phyloP scores from a whole-genome alignment of 2,329 filamentous ascomycete genomes.

The Aspergillus phoenicis region DNA sequence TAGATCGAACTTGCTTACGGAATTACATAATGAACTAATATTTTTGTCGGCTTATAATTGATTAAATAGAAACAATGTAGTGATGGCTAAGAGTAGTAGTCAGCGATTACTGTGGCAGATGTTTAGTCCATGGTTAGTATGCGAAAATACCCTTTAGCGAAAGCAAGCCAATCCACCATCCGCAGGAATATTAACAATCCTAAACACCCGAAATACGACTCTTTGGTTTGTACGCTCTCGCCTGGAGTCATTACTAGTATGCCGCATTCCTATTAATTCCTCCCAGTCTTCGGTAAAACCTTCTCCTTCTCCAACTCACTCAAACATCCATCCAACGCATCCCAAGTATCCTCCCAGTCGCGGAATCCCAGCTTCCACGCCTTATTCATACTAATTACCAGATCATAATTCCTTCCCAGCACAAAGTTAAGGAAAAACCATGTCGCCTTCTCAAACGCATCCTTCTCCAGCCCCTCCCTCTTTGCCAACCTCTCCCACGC shows the following conservation, averaged over 20 bases:
- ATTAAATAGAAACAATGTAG: too few relatives aligned
- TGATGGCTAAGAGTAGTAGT: too few relatives aligned
- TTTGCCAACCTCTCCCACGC: background rate
- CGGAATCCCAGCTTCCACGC: background rate
- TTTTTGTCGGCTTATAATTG: too few relatives aligned
- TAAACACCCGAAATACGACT: fast-evolving
- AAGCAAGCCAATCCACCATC: too few relatives aligned
- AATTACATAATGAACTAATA: too few relatives aligned
- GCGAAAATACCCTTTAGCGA: too few relatives aligned
- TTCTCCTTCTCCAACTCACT: background rate
- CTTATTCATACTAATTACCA: background rate
- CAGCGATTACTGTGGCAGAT: too few relatives aligned
- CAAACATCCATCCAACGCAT: background rate
- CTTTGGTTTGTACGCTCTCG: too few relatives aligned
- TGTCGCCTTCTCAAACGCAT: background rate
- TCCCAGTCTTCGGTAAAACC: background rate
- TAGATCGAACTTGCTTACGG: too few relatives aligned
- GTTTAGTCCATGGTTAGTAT: too few relatives aligned
- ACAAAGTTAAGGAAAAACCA: slow-evolving; percentile 1
- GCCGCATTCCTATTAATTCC: background rate
- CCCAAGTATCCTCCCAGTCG: background rate
- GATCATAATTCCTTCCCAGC: background rate
- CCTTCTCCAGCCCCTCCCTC: background rate
- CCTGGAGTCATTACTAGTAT: background rate
- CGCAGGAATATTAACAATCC: too few relatives aligned